These are phyloP conservation scores for Mrakia hoshinonis DNA, from an alignment of 768 basidiomycete genomes.

Conservation along the genomic window DNA sequence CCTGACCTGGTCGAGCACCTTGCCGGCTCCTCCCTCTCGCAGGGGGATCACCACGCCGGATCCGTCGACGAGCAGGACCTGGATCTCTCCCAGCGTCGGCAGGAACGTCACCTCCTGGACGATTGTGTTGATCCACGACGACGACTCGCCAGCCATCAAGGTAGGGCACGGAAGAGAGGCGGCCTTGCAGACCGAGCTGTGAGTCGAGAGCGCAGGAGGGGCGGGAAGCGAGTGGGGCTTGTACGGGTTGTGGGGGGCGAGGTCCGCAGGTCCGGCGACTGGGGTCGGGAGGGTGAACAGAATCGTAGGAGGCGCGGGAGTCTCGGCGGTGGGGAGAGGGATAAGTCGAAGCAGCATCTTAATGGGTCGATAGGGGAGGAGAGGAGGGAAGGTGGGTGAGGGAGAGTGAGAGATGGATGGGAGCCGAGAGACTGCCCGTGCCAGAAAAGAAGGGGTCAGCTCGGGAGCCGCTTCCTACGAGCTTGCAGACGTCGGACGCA, in stretches of 20 bases:
- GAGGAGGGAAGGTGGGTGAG: background rate
- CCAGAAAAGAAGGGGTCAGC: background rate
- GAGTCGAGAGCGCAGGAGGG: conserved; percentile 38
- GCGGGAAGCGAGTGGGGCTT: conserved; percentile 37
- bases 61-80: conserved; percentile 38
- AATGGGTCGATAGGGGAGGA: background rate
- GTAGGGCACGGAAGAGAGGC: conserved; percentile 40
- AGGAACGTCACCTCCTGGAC: conserved; percentile 42
- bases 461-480: background rate
- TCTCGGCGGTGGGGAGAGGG: conserved; percentile 34
- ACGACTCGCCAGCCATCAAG: conserved; percentile 40
- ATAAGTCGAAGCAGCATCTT: conserved; percentile 42
- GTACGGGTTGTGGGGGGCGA: conserved; percentile 5
- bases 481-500: no score
- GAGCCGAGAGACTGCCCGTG: background rate
- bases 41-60: conserved; percentile 34
- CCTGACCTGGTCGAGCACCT: conserved; percentile 11
- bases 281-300: conserved; percentile 41
- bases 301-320: conserved; percentile 40
- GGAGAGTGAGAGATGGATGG: background rate
- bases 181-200: conserved; percentile 35
- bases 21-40: background rate
- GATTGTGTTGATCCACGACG: conserved; percentile 40
- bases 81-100: conserved; percentile 32
- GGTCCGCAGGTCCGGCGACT: background rate